Evolutionary conservation across 495 filamentous ascomycete genomes (phyloP), one percentile per base, ranked within the genome.

Genomic region (Polyplosphaeria fusca): DNA sequence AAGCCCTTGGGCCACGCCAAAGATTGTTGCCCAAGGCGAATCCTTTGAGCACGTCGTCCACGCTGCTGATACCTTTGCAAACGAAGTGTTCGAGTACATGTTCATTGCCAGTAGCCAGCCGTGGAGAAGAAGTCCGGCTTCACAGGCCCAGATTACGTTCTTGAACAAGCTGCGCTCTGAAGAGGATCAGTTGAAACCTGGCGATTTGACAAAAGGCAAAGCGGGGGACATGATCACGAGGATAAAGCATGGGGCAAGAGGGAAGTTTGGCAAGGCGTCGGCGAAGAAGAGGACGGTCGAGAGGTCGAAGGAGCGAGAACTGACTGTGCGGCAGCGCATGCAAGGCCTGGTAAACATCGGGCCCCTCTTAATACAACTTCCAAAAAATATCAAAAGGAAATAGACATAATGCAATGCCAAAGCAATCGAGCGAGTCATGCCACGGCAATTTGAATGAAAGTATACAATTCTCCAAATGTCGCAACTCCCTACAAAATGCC

Each of bases 221-320:
- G 94, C 93, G 27, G 79, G 78, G 18, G 93, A 98, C 73, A 89
- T 96, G 81, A 95, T 97, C 56, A 94, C 87, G 1, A 95, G 95
- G 67, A 62, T 96, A 53, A 89, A 85, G 61, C 84, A 88, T 67
- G 93, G 93, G 0, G 88, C 87, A 9, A 82, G 82, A 62, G 86
- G 86, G 11, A 77, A 80, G 32, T 92, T 86, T 63, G 71, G 79
- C 5, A 68, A 68, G 43, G 61, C 82, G 14, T 73, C 78, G 66
- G 76, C 74, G 0, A 71, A 72, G 16, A 78, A 73, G 68, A 78
- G 70, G 46, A 73, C 72, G 52, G 67, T 66, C 51, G 69, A 76
- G 52, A 38, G 52, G 9, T 32, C 22, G 22, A 14, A 39, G 30
- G 52, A 54, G 32, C 37, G 45, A 37, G 41, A 41, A 12, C 42